Percentiles rank a stretch among this genome's conserved stretches.
Evolutionary conservation across 1,284 basidiomycete genomes (phyloP).

Genomic region (Papiliotrema flavescens): DNA sequence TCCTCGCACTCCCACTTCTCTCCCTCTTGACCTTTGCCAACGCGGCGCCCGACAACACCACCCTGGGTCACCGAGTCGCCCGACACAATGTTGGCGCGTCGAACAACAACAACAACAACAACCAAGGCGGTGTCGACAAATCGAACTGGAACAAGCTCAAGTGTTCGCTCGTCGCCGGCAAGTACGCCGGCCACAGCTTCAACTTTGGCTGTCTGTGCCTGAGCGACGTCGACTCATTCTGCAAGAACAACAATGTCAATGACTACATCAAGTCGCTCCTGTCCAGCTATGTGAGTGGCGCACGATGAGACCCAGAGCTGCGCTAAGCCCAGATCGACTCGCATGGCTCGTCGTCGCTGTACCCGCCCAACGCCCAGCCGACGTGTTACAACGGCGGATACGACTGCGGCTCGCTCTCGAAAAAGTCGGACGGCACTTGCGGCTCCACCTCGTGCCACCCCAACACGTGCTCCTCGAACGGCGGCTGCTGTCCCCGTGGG

Average conservation of each 20-base stretch:
- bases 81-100: neutral
- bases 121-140: neutral
- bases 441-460: constrained; percentile 14
- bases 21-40: constrained; percentile 8
- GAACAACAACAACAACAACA: neutral
- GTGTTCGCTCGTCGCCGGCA: constrained; percentile 24
- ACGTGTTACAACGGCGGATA: constrained; percentile 33
- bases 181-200: constrained; percentile 14
- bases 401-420: constrained; percentile 27
- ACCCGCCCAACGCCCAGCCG: constrained; percentile 33
- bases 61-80: constrained; percentile 2
- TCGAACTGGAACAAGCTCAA: neutral
- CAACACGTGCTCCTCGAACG: constrained; percentile 22
- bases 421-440: constrained; percentile 23
- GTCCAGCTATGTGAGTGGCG: constrained; percentile 21
- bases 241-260: constrained; percentile 21
- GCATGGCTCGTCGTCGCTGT: constrained; percentile 12
- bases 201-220: constrained; percentile 37
- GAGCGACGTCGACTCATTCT: constrained; percentile 29
- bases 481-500: constrained; percentile 32
- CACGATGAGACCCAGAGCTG: neutral
- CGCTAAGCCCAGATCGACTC: constrained; percentile 7
- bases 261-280: constrained; percentile 16
- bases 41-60: constrained; percentile 13
- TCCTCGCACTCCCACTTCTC: constrained; percentile 10